Percentiles rank a stretch among this genome's conserved stretches.
Evolutionary conservation across 805 yeast genomes (phyloP).

Genomic region (Clavispora fructus): DNA sequence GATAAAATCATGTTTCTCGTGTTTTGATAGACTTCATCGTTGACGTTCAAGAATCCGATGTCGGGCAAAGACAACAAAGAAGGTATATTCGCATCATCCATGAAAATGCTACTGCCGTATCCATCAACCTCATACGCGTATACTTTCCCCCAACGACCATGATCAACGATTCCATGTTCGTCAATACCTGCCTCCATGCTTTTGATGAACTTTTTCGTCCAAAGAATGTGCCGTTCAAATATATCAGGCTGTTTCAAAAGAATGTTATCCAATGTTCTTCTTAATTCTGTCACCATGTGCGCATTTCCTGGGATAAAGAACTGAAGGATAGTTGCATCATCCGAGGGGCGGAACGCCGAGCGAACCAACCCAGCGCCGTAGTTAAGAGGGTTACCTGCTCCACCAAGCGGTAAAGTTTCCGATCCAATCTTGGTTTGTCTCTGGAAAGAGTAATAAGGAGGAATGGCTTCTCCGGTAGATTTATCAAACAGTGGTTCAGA

Average conservation of each 20-base stretch:
- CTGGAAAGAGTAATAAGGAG: slow-evolving; percentile 61
- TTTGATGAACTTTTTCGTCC: slow-evolving; percentile 33
- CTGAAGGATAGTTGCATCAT: slow-evolving; percentile 78
- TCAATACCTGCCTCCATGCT: slow-evolving; percentile 52
- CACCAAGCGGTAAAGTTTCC: slow-evolving; percentile 74
- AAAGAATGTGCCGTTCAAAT: slow-evolving; percentile 6
- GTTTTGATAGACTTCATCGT: slow-evolving; percentile 64
- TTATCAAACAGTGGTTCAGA: slow-evolving; percentile 54
- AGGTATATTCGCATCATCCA: slow-evolving; percentile 93
- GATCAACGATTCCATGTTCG: slow-evolving; percentile 59
- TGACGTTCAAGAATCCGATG: slow-evolving; percentile 51
- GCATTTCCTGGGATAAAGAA: slow-evolving; percentile 85
- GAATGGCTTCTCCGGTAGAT: slow-evolving; percentile 42
- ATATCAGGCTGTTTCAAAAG: slow-evolving; percentile 10
- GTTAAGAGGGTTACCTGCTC: slow-evolving; percentile 81
- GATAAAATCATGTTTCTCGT: slow-evolving; percentile 73
- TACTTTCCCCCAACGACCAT: slow-evolving; percentile 67
- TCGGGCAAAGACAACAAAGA: slow-evolving; percentile 77
- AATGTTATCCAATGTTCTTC: slow-evolving; percentile 21
- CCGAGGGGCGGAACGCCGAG: slow-evolving; percentile 84
- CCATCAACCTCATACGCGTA: slow-evolving; percentile 91
- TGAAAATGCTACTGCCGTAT: slow-evolving; percentile 62
- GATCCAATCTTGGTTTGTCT: slow-evolving; percentile 71
- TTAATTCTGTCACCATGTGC: slow-evolving; percentile 61
- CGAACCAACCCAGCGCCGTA: slow-evolving; percentile 65